phyloP scores from a whole-genome alignment of 192 early-diverging fungal species.

The Mortierella claussenii region DNA sequence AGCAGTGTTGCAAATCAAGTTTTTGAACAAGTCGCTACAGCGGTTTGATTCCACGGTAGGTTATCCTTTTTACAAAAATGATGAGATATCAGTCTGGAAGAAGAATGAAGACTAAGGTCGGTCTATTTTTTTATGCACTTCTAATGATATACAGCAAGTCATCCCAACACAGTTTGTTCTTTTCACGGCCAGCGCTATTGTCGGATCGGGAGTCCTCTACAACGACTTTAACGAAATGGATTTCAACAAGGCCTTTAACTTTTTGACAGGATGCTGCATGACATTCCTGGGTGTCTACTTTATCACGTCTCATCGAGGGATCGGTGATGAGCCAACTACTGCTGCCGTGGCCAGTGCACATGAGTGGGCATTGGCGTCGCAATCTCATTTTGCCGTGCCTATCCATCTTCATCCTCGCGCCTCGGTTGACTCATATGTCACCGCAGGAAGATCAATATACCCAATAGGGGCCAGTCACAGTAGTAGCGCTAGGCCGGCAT shows the following conservation, averaged over 20 bases:
- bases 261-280: constrained; percentile 66
- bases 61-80: too few species aligned
- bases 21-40: constrained; percentile 73
- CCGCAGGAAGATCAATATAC: constrained; percentile 16
- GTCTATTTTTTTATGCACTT: background rate
- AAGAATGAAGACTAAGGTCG: too few species aligned
- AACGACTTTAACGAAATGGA: constrained; percentile 70
- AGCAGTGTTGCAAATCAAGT: constrained; percentile 72
- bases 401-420: constrained; percentile 10
- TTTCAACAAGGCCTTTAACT: constrained; percentile 56
- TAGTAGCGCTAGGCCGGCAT: constrained; percentile 9
- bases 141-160: constrained; percentile 56
- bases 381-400: constrained; percentile 14
- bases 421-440: constrained; percentile 18
- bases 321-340: constrained; percentile 6
- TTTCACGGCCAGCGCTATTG: constrained; percentile 76
- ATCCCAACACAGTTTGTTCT: constrained; percentile 84
- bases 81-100: too few species aligned
- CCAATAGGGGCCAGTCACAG: background rate
- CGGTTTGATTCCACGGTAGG: constrained; percentile 71
- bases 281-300: constrained; percentile 77
- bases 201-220: constrained; percentile 74
- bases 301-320: constrained; percentile 67
- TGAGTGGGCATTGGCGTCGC: constrained; percentile 28
- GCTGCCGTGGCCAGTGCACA: background rate